These are phyloP conservation scores for Rutstroemia sp. DNA, from an alignment of 2,329 filamentous ascomycete species.

Conservation along the genomic window DNA sequence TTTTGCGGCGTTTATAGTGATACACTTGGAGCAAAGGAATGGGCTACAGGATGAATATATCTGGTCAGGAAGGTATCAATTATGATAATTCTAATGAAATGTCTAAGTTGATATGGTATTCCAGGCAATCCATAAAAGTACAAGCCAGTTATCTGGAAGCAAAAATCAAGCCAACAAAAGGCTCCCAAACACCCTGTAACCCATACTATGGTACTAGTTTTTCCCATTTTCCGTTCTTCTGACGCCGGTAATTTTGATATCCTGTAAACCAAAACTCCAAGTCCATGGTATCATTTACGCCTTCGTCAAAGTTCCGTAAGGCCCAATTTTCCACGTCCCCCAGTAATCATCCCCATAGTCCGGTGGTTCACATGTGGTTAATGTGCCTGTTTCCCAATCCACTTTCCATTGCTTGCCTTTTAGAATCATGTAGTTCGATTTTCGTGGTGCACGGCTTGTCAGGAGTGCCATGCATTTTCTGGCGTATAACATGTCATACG, in stretches of 20 bases:
- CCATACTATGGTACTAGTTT: no score
- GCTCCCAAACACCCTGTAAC: no score
- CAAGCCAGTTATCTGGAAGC: no score
- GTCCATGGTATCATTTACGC: not conserved
- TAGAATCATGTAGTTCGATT: slow-evolving; percentile 49
- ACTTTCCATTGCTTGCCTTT: slow-evolving; percentile 52
- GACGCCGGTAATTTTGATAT: not conserved
- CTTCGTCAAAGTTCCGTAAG: not conserved
- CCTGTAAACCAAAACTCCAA: not conserved
- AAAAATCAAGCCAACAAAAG: no score
- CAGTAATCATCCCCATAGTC: slow-evolving; percentile 39
- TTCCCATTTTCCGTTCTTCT: not conserved
- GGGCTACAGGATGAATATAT: no score
- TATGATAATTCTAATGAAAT: no score
- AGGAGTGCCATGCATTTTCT: slow-evolving; percentile 54
- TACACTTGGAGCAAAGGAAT: not conserved
- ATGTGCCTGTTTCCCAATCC: slow-evolving; percentile 50
- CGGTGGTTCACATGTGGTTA: slow-evolving; percentile 46
- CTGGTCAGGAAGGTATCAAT: no score
- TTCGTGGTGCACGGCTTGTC: slow-evolving; percentile 48
- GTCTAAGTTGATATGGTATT: no score
- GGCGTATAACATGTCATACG: slow-evolving; percentile 52
- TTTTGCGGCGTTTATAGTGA: no score
- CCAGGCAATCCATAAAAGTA: no score
- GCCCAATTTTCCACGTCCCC: slow-evolving; percentile 2